Conservation (phyloP, 768 basidiomycete species). For the Phylloporus sp. region DNA sequence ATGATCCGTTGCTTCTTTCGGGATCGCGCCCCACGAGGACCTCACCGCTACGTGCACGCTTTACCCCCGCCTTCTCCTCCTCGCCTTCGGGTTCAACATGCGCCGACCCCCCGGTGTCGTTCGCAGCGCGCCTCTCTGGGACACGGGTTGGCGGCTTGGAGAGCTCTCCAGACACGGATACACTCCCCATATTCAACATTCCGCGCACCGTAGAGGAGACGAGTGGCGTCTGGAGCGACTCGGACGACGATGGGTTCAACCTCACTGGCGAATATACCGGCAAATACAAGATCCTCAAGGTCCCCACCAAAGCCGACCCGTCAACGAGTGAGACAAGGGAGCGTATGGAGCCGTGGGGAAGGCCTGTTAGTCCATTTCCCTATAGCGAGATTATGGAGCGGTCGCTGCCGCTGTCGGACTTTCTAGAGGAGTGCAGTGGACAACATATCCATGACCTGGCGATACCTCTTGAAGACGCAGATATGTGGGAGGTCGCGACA, state of each 20-base stretch:
- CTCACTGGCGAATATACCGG: constrained; percentile 65
- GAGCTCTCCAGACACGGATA: constrained; percentile 1
- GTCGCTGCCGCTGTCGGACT: constrained; percentile 17
- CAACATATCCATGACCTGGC: background rate
- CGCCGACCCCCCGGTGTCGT: constrained; percentile 6
- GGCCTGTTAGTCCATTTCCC: constrained; percentile 69
- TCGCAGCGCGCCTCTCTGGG: constrained; percentile 22
- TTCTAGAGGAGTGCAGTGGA: constrained; percentile 6
- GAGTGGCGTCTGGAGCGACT: constrained; percentile 25
- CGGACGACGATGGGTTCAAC: constrained; percentile 30
- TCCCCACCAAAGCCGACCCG: constrained; percentile 64
- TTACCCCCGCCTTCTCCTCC: constrained; percentile 36
- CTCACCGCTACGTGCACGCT: constrained; percentile 29
- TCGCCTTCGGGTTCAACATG: constrained; percentile 22
- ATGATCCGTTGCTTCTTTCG: constrained; percentile 68
- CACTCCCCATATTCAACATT: constrained; percentile 17
- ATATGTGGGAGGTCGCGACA: constrained; percentile 21
- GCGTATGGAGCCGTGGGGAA: constrained; percentile 59
- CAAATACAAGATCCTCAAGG: constrained; percentile 48
- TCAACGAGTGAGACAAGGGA: constrained; percentile 38
- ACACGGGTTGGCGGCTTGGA: background rate
- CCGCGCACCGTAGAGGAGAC: constrained; percentile 3
- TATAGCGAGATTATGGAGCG: constrained; percentile 31
- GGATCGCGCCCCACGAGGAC: constrained; percentile 34
- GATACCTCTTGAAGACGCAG: constrained; percentile 4